Base-by-base conservation (phyloP, 768 basidiomycete species). In the Candolleomyces aberdarensis region DNA sequence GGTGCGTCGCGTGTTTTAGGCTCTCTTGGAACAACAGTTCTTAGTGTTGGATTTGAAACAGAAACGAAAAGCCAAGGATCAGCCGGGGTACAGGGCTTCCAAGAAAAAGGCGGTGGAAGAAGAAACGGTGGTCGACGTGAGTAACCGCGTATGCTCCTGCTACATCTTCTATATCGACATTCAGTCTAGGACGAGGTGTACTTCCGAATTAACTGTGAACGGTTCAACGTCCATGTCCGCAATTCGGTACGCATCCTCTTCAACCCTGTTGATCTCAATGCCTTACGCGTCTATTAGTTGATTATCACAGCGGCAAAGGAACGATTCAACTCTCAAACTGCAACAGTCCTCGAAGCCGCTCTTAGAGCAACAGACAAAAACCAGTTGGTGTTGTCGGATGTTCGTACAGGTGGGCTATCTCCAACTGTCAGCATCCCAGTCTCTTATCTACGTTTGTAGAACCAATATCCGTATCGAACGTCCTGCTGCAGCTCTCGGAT, bases 131-230 rank as follows among this genome's bases (percentile, higher is more conserved):
- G 84, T 92, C 40, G 88, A 94, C 74, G 93, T 92, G 66, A 74
- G 86, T 71, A 11, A 55, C 15, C 36, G 10, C 36, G 46, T 53
- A 11, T 57, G 62, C 19, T 48, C 44, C 17, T 29, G n/a, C 44
- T 53, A 49, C 20, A 63, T 53, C 31, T 36, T 58, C 39, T 59
- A 41, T 67, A 48, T 62, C 44, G 51, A 67, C 5, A 51, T 61
- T 44, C 52, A 3, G 56, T 31, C 7, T 60, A 94, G 88, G 85
- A 91, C 17, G 78, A 78, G 3, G 83, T 92, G 39, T 86, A 87
- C 72, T 91, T 97, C 70, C 85, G 92, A 52, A 83, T 98, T 52
- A 98, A 98, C 75, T 91, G 88, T 69, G 89, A 94, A 65, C 89
- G 85, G 66, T 96, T 95, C 73, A 87, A 90, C 65, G 78, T 93